Evolutionary conservation across 805 yeast species (phyloP), one percentile per base, ranked within the genome.

Genomic region (Myxozyma vanderwaltii): DNA sequence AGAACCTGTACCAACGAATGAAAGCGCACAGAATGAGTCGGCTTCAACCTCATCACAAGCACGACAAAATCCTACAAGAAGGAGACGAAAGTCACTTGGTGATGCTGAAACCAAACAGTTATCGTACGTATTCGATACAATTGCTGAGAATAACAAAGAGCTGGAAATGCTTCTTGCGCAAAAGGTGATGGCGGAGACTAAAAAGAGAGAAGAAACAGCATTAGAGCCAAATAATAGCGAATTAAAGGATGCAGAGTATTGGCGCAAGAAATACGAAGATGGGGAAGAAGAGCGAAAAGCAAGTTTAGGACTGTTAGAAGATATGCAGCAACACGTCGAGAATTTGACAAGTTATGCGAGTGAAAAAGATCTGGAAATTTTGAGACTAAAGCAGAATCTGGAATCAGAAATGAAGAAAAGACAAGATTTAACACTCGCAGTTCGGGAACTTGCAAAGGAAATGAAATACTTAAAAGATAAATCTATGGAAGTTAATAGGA

Each of bases 251-350:
- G 54, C 45, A 4, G 19, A 24, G 12, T 57, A 44, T 26, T 54
- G 61, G 61, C 54, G 47, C 44, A 15, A 23, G 29, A 47, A 52
- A 38, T 54, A 36, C 31, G 58, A 60, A n/a, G 47, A 50, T 13
- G 40, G 40, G 13, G 47, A 51, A 35, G 38, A 56, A 24, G 54
- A 59, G 29, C 44, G 52, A 2, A 27, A 36, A 12, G 43, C 58
- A 23, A 36, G 29, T 13, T 12, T 45, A 31, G 33, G n/a, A 41
- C 26, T 52, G 4, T 38, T 56, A 15, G 59, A 54, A 2, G 64
- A 60, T 2, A 26, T 45, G 8, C 59, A 50, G 33, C 40, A 46
- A 38, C 49, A 56, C 51, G 39, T 46, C 19, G 63, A 59, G 10
- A 35, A 40, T n/a, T 6, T 60, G 31, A 52, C 62, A 21, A 12